Percentiles rank a stretch among this genome's conserved stretches.
phyloP scores from a whole-genome alignment of 192 early-diverging fungal species.

The Podila epigama region DNA sequence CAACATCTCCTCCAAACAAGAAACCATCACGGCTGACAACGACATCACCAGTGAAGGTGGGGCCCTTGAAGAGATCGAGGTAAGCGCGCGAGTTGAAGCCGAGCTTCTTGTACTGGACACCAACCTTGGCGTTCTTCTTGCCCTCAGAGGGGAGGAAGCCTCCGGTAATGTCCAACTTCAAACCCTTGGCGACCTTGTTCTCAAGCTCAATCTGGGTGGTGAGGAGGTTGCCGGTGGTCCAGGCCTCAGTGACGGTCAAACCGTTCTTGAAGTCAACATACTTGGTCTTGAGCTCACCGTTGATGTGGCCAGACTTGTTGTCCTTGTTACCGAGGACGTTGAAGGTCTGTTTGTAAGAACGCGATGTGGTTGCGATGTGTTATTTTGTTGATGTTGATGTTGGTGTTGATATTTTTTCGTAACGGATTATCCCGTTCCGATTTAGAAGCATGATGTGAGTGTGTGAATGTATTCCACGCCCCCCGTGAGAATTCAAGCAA shows the following conservation, averaged over 20 bases:
- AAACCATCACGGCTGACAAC: slow-evolving; percentile 92
- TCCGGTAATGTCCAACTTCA: slow-evolving; percentile 91
- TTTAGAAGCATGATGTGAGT: no score
- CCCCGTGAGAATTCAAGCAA: neutral
- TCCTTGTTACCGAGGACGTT: slow-evolving; percentile 79
- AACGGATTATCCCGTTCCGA: no score
- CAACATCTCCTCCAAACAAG: slow-evolving; percentile 90
- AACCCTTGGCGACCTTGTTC: slow-evolving; percentile 93
- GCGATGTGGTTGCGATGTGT: no score
- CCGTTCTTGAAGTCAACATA: slow-evolving; percentile 93
- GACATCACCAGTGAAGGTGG: slow-evolving; percentile 86
- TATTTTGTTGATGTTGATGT: neutral
- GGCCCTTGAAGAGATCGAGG: slow-evolving; percentile 96
- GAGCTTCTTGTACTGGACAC: slow-evolving; percentile 95
- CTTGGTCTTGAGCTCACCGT: slow-evolving; percentile 97
- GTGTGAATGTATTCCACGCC: no score
- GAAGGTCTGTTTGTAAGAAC: slow-evolving; percentile 43
- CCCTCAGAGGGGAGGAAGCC: slow-evolving; percentile 86
- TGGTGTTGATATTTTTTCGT: neutral
- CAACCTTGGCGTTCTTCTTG: slow-evolving; percentile 81
- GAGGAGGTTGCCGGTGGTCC: slow-evolving; percentile 94
- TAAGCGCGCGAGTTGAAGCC: slow-evolving; percentile 87
- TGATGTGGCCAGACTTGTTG: slow-evolving; percentile 91
- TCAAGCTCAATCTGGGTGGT: slow-evolving; percentile 91
- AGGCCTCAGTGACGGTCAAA: slow-evolving; percentile 93